phyloP scores from a whole-genome alignment of 2,329 filamentous ascomycete genomes.

The Tothia fuscella region DNA sequence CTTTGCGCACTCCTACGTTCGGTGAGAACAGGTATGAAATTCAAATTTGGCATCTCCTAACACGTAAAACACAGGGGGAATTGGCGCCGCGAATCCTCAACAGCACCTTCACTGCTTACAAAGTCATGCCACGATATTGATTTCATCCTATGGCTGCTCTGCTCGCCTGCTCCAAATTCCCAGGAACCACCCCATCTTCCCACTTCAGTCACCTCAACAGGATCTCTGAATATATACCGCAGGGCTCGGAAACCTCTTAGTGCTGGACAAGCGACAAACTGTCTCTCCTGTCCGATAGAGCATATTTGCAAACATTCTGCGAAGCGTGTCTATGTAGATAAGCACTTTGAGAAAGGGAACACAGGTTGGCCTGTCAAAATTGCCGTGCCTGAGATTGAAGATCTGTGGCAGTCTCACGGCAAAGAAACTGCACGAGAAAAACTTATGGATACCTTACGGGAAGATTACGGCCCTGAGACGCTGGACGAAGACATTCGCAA shows the following conservation, averaged over 20 bases:
- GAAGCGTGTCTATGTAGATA: slow-evolving; percentile 66
- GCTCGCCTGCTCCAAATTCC: slow-evolving; percentile 46
- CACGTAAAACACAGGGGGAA: slow-evolving; percentile 51
- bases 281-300: slow-evolving; percentile 66
- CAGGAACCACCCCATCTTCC: slow-evolving; percentile 51
- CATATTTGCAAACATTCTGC: slow-evolving; percentile 73
- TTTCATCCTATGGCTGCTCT: slow-evolving; percentile 81
- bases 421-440: slow-evolving; percentile 38
- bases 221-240: slow-evolving; percentile 67
- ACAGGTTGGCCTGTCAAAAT: slow-evolving; percentile 75
- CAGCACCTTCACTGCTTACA: slow-evolving; percentile 71
- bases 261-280: slow-evolving; percentile 75
- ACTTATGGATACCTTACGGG: slow-evolving; percentile 35
- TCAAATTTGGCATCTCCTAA: not conserved
- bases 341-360: slow-evolving; percentile 54
- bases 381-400: slow-evolving; percentile 82
- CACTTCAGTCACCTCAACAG: slow-evolving; percentile 58
- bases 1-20: slow-evolving; percentile 80
- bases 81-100: slow-evolving; percentile 70
- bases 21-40: slow-evolving; percentile 26
- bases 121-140: slow-evolving; percentile 98
- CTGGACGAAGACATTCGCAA: slow-evolving; percentile 35
- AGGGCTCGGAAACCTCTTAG: slow-evolving; percentile 60
- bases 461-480: slow-evolving; percentile 47
- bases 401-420: slow-evolving; percentile 42